Base-by-base conservation (phyloP, 1,139 yeast genomes). In the Magnusiomyces suaveolens region DNA sequence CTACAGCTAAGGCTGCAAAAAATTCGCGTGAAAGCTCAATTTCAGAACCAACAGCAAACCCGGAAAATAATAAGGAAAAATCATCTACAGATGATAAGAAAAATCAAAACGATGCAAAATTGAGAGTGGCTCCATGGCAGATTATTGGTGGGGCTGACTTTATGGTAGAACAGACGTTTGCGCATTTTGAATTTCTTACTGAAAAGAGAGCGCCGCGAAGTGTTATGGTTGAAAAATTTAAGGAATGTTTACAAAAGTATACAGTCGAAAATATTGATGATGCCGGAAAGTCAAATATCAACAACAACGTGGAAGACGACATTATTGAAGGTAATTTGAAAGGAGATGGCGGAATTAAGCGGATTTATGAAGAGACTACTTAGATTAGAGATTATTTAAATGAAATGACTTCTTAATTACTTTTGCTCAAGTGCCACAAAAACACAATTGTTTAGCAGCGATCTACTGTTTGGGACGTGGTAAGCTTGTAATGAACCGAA, bases 1-100 rank as follows among this genome's bases (percentile, higher is more conserved):
- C n/a, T n/a, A n/a, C n/a, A n/a, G n/a, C n/a, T n/a, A n/a, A n/a
- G n/a, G n/a, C n/a, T n/a, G n/a, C n/a, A n/a, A n/a, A n/a, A n/a
- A n/a, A 20, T 24, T 21, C 36, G 12, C 36, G 26, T 41, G n/a
- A n/a, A 26, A n/a, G n/a, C n/a, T 20, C 36, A 29, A 8, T 12
- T 29, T 29, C 36, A 6, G 36, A 6, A 29, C 6, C 36, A 29
- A 12, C 6, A 29, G 36, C 6, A 29, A 8, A 6, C 12, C 12
- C 6, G 36, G 12, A 54, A 88, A 95, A 65, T 82, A 86, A 29
- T 12, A 29, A 29, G 36, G 36, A 6, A 29, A 12, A 29, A 29
- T 8, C 12, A 29, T 6, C 6, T 29, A 12, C 12, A 8, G 6
- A 16, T 43, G 4, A 21, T 20, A 25, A 36, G 41, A 16, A 21